Evolutionary conservation across 345 rosid genomes (phyloP).

Genomic region (Sapria himalayana): DNA sequence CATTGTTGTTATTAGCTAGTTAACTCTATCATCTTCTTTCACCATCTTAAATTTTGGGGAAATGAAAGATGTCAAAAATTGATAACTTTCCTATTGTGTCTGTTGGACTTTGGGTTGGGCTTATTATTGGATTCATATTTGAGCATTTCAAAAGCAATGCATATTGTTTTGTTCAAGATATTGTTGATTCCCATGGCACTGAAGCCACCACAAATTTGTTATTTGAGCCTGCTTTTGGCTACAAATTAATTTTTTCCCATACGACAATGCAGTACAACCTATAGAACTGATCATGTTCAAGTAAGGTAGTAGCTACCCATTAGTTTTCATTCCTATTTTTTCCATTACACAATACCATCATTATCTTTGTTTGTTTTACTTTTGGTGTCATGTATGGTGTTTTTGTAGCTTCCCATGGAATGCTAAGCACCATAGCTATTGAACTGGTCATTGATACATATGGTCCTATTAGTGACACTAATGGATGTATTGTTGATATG

Average conservation of each 20-base stretch:
- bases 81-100: slow-evolving; percentile 59
- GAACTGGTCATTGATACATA: slow-evolving; percentile 72
- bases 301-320: too few species aligned
- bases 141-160: slow-evolving; percentile 66
- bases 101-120: slow-evolving; percentile 79
- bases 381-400: slow-evolving; percentile 69
- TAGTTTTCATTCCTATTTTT: slow-evolving; percentile 53
- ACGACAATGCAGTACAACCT: too few species aligned
- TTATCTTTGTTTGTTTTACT: slow-evolving; percentile 59
- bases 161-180: slow-evolving; percentile 86
- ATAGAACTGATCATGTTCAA: too few species aligned
- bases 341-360: slow-evolving; percentile 46
- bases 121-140: slow-evolving; percentile 53
- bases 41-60: slow-evolving; percentile 53
- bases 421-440: slow-evolving; percentile 73
- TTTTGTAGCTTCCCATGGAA: slow-evolving; percentile 68
- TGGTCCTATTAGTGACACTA: slow-evolving; percentile 75
- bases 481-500: slow-evolving; percentile 84
- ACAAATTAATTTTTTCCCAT: too few species aligned
- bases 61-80: slow-evolving; percentile 50
- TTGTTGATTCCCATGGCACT: slow-evolving; percentile 90
- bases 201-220: slow-evolving; percentile 72
- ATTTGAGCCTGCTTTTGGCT: slow-evolving; percentile 65
- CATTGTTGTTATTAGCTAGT: slow-evolving; percentile 33
- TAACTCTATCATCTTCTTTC: slow-evolving; percentile 45